Evolutionary conservation across 805 yeast genomes (phyloP).

Genomic region (Candida patagonica): DNA sequence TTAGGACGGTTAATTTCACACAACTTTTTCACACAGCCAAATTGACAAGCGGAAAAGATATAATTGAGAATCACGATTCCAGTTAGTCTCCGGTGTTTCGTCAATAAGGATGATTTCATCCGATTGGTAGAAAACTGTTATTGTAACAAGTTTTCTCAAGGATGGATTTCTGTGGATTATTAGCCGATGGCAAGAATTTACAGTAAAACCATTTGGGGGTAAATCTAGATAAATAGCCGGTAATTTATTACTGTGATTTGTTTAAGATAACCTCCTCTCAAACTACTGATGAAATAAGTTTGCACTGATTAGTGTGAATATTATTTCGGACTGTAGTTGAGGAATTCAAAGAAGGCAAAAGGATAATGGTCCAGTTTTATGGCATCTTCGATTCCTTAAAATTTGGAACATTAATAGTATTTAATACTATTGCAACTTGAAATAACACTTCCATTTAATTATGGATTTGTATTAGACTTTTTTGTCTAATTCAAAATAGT

Average conservation of each 20-base stretch:
- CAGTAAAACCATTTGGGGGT: conserved; percentile 17
- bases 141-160: too few relatives aligned
- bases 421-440: too few relatives aligned
- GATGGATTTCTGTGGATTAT: conserved; percentile 25
- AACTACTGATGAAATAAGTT: conserved; percentile 7
- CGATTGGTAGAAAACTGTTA: too few relatives aligned
- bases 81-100: too few relatives aligned
- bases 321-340: conserved; percentile 14
- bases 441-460: too few relatives aligned
- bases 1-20: too few relatives aligned
- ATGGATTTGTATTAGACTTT: not conserved
- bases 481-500: conserved; percentile 20
- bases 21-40: too few relatives aligned
- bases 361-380: conserved; percentile 8
- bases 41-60: too few relatives aligned
- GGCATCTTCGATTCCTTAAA: not conserved
- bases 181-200: conserved; percentile 25
- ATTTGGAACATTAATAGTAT: too few relatives aligned
- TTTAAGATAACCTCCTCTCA: conserved; percentile 18
- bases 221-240: conserved; percentile 16
- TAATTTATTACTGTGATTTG: conserved; percentile 12
- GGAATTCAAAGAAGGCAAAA: conserved; percentile 20
- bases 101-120: too few relatives aligned
- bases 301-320: conserved; percentile 3
- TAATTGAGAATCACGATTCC: too few relatives aligned